These are phyloP conservation scores for Umbellularia californica DNA, from an alignment of 164 flowering plant species.

Conservation along the genomic window DNA sequence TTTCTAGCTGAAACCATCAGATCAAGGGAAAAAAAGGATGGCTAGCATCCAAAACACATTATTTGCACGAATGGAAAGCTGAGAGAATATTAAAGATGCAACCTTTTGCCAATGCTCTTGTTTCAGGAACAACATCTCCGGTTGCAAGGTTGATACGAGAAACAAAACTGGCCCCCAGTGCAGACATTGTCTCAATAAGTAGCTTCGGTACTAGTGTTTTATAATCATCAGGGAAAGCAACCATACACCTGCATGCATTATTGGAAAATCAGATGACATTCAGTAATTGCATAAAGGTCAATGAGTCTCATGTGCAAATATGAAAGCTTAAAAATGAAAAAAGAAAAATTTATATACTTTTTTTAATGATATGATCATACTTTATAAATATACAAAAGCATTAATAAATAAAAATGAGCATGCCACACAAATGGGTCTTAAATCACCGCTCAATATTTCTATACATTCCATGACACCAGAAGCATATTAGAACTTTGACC, in stretches of 20 bases:
- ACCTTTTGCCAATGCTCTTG: constrained; percentile 91
- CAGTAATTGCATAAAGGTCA: neutral
- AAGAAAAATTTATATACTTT: too few relatives aligned
- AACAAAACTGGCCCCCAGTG: constrained; percentile 64
- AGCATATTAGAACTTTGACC: neutral
- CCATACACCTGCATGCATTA: constrained; percentile 67
- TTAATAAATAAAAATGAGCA: too few relatives aligned
- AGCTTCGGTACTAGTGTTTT: constrained; percentile 81
- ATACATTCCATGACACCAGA: too few relatives aligned
- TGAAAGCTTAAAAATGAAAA: neutral
- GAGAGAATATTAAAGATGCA: constrained; percentile 5
- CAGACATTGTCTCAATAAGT: constrained; percentile 66
- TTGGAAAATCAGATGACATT: neutral
- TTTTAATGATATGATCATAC: neutral
- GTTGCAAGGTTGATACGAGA: constrained; percentile 87
- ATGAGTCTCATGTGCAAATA: neutral
- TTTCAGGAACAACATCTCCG: constrained; percentile 89
- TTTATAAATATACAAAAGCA: too few relatives aligned
- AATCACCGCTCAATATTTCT: neutral
- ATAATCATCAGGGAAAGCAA: constrained; percentile 94
- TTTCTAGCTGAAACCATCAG: neutral
- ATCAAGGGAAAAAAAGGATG: constrained; percentile 2
- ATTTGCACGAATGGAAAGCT: neutral
- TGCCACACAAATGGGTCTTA: neutral
- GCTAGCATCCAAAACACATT: neutral